These are phyloP conservation scores for Fusarium sp. DNA, from an alignment of 2,329 filamentous ascomycete genomes.

Conservation along the genomic window DNA sequence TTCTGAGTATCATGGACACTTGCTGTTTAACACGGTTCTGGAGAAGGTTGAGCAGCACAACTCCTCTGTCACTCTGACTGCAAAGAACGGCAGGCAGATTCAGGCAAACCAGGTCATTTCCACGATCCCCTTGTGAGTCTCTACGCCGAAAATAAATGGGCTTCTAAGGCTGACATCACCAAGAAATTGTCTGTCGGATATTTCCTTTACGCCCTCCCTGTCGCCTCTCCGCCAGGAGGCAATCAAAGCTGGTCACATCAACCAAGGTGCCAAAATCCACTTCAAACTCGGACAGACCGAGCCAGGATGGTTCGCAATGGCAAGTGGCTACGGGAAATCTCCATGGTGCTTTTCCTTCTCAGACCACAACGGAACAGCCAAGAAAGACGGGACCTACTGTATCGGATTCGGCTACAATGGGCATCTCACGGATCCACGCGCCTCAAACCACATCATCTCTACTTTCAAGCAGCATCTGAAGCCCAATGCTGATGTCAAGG, in stretches of 20 bases:
- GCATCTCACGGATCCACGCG: neutral
- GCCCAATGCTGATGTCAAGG: constrained; percentile 12
- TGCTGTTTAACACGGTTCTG: constrained; percentile 15
- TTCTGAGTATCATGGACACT: constrained; percentile 3
- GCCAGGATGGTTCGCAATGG: constrained; percentile 16
- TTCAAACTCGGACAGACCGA: constrained; percentile 11
- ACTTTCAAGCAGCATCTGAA: constrained; percentile 19
- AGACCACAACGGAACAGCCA: constrained; percentile 28
- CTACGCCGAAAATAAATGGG: too few species aligned
- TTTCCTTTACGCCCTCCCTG: constrained; percentile 1
- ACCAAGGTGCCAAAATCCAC: constrained; percentile 23
- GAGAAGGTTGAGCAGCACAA: constrained; percentile 1
- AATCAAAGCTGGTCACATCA: constrained; percentile 13
- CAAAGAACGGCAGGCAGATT: constrained; percentile 11
- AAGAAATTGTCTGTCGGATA: constrained; percentile 4
- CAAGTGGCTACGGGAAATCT: constrained; percentile 3
- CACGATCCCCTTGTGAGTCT: constrained; percentile 28
- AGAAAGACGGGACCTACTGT: constrained; percentile 23
- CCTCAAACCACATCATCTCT: neutral
- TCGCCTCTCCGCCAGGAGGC: constrained; percentile 16
- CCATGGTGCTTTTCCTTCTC: constrained; percentile 29
- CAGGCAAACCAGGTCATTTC: constrained; percentile 9
- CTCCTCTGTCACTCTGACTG: neutral
- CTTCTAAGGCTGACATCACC: too few species aligned
- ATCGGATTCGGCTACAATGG: constrained; percentile 29